Evolutionary conservation across 805 yeast species (phyloP).

Genomic region (Metschnikowia orientalis): DNA sequence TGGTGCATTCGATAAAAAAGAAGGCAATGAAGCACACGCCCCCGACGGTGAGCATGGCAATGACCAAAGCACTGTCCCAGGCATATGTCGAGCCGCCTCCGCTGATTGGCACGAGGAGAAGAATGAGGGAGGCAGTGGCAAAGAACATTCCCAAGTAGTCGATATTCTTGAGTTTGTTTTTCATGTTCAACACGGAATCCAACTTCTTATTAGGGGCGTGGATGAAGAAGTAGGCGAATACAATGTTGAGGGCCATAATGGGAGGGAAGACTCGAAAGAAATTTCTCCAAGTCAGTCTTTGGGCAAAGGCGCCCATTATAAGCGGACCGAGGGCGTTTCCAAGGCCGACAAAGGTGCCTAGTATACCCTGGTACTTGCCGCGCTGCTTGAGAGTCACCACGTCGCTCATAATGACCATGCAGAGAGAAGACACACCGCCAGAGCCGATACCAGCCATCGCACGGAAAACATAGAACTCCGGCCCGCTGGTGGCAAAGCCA

Average conservation of each 20-base stretch:
- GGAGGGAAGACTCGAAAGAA: slow-evolving; percentile 50
- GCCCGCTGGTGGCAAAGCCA: slow-evolving; percentile 41
- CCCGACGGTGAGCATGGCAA: slow-evolving; percentile 33
- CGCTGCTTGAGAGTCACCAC: slow-evolving; percentile 50
- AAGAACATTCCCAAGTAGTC: slow-evolving; percentile 52
- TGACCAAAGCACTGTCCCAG: slow-evolving; percentile 47
- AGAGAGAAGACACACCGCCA: slow-evolving; percentile 50
- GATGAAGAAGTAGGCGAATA: slow-evolving; percentile 31
- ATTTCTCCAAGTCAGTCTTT: slow-evolving; percentile 47
- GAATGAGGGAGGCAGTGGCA: slow-evolving; percentile 44
- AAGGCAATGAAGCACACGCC: slow-evolving; percentile 37
- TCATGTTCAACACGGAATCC: slow-evolving; percentile 26
- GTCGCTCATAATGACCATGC: slow-evolving; percentile 52
- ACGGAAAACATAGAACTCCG: slow-evolving; percentile 45
- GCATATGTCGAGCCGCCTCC: slow-evolving; percentile 58
- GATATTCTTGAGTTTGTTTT: slow-evolving; percentile 39
- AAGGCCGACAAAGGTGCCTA: slow-evolving; percentile 47
- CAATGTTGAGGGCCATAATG: slow-evolving; percentile 28
- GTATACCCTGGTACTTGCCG: slow-evolving; percentile 51
- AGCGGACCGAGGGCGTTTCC: slow-evolving; percentile 57
- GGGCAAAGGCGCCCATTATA: slow-evolving; percentile 47
- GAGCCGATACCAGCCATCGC: slow-evolving; percentile 59
- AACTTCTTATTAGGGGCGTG: slow-evolving; percentile 30
- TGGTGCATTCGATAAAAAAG: slow-evolving; percentile 46
- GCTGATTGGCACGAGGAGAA: slow-evolving; percentile 51